Evolutionary conservation across 2,329 filamentous ascomycete genomes (phyloP).

Genomic region (Chaetomiaceae sp.): DNA sequence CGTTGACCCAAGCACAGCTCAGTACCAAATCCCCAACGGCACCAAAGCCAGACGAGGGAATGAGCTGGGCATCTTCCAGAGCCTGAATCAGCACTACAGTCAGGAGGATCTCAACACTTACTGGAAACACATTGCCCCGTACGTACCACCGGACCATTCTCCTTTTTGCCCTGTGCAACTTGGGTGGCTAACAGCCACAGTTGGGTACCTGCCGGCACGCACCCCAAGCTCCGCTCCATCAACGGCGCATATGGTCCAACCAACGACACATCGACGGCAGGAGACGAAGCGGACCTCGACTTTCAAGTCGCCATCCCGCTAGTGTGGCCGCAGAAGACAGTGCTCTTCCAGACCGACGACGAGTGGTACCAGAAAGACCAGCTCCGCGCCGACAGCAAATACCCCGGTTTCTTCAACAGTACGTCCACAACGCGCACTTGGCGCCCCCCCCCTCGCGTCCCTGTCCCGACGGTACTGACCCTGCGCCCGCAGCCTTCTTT

Average conservation of each 20-base stretch:
- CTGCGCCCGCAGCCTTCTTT: conserved; percentile 16
- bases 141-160: background rate
- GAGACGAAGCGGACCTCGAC: conserved; percentile 38
- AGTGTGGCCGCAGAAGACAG: conserved; percentile 46
- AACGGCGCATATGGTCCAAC: conserved; percentile 19
- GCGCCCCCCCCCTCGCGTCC: too few relatives aligned
- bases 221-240: conserved; percentile 24
- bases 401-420: conserved; percentile 31
- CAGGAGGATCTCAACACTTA: conserved; percentile 28
- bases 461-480: too few relatives aligned
- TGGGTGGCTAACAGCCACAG: background rate
- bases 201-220: conserved; percentile 29
- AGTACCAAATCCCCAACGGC: conserved; percentile 26
- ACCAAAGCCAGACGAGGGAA: conserved; percentile 20
- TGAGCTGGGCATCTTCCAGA: conserved; percentile 30
- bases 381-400: conserved; percentile 21
- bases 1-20: conserved; percentile 14
- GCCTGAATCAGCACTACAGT: conserved; percentile 28
- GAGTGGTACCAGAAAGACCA: conserved; percentile 30
- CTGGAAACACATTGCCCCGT: conserved; percentile 22
- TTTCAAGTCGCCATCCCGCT: conserved; percentile 45
- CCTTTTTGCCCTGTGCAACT: background rate
- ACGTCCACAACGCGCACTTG: too few relatives aligned
- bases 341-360: conserved; percentile 29
- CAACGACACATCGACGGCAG: conserved; percentile 8